Evolutionary conservation across 805 yeast species (phyloP).

Genomic region (Suhomyces prunicola): DNA sequence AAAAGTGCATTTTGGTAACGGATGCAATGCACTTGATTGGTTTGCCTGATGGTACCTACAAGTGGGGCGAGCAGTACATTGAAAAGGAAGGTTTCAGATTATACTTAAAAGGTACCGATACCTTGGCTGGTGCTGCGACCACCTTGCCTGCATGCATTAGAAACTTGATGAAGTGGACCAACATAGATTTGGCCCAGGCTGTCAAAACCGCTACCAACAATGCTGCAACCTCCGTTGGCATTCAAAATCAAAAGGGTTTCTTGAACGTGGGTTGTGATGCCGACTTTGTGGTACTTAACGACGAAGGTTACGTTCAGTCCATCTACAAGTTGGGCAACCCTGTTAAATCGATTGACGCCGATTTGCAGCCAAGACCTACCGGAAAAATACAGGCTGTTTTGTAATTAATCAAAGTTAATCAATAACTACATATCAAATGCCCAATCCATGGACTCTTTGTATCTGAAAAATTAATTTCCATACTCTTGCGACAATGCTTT

Average conservation of each 20-base stretch:
- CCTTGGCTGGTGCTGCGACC: constrained; percentile 63
- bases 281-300: constrained; percentile 48
- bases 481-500: too few relatives aligned
- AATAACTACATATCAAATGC: neutral
- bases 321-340: constrained; percentile 51
- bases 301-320: constrained; percentile 40
- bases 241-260: constrained; percentile 46
- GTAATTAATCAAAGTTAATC: neutral
- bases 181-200: constrained; percentile 48
- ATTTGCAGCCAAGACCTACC: neutral
- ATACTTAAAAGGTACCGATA: constrained; percentile 50
- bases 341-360: constrained; percentile 10
- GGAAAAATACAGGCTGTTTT: constrained; percentile 2
- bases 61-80: constrained; percentile 48
- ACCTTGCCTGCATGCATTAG: constrained; percentile 49
- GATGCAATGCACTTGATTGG: constrained; percentile 61
- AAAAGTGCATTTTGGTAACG: constrained; percentile 54
- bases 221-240: constrained; percentile 49
- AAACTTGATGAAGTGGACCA: constrained; percentile 50
- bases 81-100: constrained; percentile 47
- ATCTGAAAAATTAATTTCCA: too few relatives aligned
- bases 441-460: too few relatives aligned
- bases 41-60: constrained; percentile 52
- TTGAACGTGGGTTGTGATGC: constrained; percentile 54
- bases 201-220: constrained; percentile 53